Evolutionary conservation across 306 rosid species (phyloP), one percentile per base, ranked within the genome.

Genomic region (Ziziphus jujuba): DNA sequence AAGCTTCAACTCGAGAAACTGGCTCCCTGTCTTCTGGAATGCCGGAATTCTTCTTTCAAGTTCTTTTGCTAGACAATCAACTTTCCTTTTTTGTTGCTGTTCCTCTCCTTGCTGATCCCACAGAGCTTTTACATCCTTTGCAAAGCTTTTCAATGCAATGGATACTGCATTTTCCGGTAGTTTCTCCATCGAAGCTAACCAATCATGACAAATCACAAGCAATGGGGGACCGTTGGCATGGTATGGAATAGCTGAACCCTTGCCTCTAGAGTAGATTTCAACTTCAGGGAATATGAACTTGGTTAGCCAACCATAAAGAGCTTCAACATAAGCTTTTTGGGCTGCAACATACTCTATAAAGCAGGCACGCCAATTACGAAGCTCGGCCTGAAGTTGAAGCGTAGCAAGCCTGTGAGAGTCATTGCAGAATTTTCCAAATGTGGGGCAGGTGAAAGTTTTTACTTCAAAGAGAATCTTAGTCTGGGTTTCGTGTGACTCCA

Each of bases 401-500:
- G 96, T 95, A 8, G 97, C 97, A 50, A 82, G 70, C 21, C 87
- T 69, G 69, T 89, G 99, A 65, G 92, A 85, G 40, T 87, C 88
- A 28, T 87, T 88, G 79, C 96, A 80, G 78, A 87, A 85, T 63
- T 87, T 90, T 45, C 88, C 85, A 8, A 74, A 67, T 0, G 88
- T 55, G 11, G 91, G 85, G 51, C 88, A 77, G 36, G 87, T 77
- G 74, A 85, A 90, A 57, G 84, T 76, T 50, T 77, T 95, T 15
- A 95, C 96, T 86, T 87, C 89, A 3, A 84, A 79, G 43, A 95
- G 82, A 69, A 95, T 88, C 77, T 79, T 90, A 75, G 82, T 82
- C 80, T 95, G 99, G 21, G 96, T 90, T 87, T 88, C 96, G 71
- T 95, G 97, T 47, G 80, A 74, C 77, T 95, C 92, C 87, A 90